These are phyloP conservation scores for Neocallimastix lanati DNA, from an alignment of 192 early-diverging fungal genomes.

Conservation along the genomic window DNA sequence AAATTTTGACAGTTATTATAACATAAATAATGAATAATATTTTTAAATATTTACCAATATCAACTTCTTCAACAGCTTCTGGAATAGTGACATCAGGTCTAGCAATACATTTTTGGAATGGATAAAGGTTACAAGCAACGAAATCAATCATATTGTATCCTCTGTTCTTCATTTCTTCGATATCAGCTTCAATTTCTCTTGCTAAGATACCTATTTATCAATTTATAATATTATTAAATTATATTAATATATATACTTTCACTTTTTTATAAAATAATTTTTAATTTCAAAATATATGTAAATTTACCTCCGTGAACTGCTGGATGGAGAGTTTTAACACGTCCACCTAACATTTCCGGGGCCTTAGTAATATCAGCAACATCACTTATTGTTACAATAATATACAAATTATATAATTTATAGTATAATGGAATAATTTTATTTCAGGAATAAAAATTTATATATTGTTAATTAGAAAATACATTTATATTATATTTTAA, in stretches of 20 bases:
- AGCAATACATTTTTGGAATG: slow-evolving; percentile 86
- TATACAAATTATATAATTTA: neutral
- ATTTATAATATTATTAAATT: too few relatives aligned
- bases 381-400: slow-evolving; percentile 35
- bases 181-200: slow-evolving; percentile 62
- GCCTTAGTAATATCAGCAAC: slow-evolving; percentile 94
- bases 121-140: slow-evolving; percentile 96
- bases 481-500: too few relatives aligned
- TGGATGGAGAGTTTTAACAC: slow-evolving; percentile 97
- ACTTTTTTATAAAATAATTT: too few relatives aligned
- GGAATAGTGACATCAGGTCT: slow-evolving; percentile 75
- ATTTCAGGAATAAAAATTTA: too few relatives aligned
- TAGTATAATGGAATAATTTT: neutral
- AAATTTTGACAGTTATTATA: too few relatives aligned
- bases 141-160: slow-evolving; percentile 83
- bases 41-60: slow-evolving; percentile 66
- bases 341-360: slow-evolving; percentile 96
- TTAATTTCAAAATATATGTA: too few relatives aligned
- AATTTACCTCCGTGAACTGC: slow-evolving; percentile 78
- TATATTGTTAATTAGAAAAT: too few relatives aligned
- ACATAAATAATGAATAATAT: too few relatives aligned
- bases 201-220: slow-evolving; percentile 56
- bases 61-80: slow-evolving; percentile 93
- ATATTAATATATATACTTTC: too few relatives aligned
- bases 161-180: slow-evolving; percentile 69